Evolutionary conservation across 768 basidiomycete genomes (phyloP).

Genomic region (Leccinum longicurvipes): DNA sequence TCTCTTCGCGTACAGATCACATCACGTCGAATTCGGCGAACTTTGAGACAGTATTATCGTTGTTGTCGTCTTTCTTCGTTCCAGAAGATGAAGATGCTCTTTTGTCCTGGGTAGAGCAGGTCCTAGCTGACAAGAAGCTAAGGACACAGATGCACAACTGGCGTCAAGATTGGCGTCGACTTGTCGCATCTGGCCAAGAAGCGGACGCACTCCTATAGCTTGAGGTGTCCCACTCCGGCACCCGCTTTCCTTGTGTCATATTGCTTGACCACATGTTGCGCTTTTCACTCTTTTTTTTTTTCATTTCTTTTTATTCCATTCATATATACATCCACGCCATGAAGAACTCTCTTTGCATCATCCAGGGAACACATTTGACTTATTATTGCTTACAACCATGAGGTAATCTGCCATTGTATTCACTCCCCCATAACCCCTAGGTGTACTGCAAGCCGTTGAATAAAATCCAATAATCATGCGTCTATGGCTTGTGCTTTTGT

Average conservation of each 20-base stretch:
- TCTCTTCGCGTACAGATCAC: conserved; percentile 52
- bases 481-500: background rate
- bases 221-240: background rate
- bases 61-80: conserved; percentile 92
- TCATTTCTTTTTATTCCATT: conserved; percentile 17
- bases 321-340: conserved; percentile 21
- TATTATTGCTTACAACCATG: conserved; percentile 22
- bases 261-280: conserved; percentile 1
- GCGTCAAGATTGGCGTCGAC: conserved; percentile 75
- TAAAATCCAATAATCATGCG: conserved; percentile 8
- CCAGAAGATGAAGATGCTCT: conserved; percentile 86
- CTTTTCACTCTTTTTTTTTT: background rate
- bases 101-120: conserved; percentile 73
- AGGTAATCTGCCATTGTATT: conserved; percentile 26
- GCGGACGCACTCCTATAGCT: conserved; percentile 54
- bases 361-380: conserved; percentile 10
- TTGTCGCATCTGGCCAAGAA: conserved; percentile 65
- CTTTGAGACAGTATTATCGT: conserved; percentile 90
- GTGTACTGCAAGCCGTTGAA: conserved; percentile 13
- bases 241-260: conserved; percentile 1
- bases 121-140: conserved; percentile 61
- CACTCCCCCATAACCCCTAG: conserved; percentile 8
- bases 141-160: conserved; percentile 67
- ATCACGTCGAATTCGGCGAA: conserved; percentile 74
- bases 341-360: conserved; percentile 19